These are phyloP conservation scores for Cylindrodendrum hubeiense DNA, from an alignment of 2,329 filamentous ascomycete species.

Conservation along the genomic window DNA sequence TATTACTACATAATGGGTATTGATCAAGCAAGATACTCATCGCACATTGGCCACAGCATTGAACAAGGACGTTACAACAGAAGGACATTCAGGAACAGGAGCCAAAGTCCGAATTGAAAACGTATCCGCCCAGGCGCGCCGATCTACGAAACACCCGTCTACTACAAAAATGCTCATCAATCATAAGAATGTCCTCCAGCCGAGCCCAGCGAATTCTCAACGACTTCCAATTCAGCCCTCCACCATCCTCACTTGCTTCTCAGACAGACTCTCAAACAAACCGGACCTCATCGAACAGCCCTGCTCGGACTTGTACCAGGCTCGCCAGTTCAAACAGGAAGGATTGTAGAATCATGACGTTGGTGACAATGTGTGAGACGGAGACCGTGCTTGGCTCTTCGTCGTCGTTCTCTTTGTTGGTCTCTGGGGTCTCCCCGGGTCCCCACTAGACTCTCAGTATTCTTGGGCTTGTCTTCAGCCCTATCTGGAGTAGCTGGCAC, in stretches of 20 bases:
- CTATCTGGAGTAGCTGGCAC: neutral
- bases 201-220: slow-evolving; percentile 14
- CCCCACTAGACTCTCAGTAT: neutral
- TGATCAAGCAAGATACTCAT: neutral
- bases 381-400: slow-evolving; percentile 63
- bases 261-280: slow-evolving; percentile 56
- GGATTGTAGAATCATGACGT: slow-evolving; percentile 82
- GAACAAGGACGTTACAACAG: neutral
- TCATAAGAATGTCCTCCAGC: slow-evolving; percentile 36
- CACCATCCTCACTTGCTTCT: neutral
- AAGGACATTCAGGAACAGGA: neutral
- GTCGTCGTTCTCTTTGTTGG: slow-evolving; percentile 32
- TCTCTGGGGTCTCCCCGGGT: slow-evolving; percentile 24
- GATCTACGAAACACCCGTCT: slow-evolving; percentile 37
- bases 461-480: neutral
- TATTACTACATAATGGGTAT: too few relatives aligned
- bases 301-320: slow-evolving; percentile 79
- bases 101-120: slow-evolving; percentile 1
- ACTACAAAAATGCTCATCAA: slow-evolving; percentile 39
- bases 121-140: slow-evolving; percentile 14
- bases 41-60: neutral
- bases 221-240: neutral
- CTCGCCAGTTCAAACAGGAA: slow-evolving; percentile 84
- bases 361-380: slow-evolving; percentile 83
- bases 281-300: slow-evolving; percentile 81